phyloP scores from a whole-genome alignment of 768 basidiomycete genomes.

The Lanmaoa rubissima region DNA sequence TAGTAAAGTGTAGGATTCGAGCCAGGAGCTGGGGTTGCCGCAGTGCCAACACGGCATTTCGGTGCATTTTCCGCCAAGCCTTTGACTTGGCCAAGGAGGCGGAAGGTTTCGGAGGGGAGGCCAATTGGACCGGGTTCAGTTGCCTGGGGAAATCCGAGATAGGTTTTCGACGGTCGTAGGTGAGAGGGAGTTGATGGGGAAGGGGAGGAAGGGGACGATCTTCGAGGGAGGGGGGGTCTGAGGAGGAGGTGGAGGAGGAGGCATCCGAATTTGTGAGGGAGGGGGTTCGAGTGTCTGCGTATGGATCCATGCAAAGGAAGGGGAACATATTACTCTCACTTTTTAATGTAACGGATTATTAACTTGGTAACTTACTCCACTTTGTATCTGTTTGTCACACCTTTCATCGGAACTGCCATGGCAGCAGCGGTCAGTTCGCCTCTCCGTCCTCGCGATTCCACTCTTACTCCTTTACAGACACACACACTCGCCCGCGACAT shows the following conservation, averaged over 20 bases:
- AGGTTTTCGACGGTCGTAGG: neutral
- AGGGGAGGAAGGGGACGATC: constrained; percentile 23
- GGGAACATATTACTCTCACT: constrained; percentile 1
- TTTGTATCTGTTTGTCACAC: constrained; percentile 15
- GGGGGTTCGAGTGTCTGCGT: constrained; percentile 20
- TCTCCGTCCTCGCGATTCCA: too few species aligned
- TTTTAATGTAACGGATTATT: too few species aligned
- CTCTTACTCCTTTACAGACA: neutral
- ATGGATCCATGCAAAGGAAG: constrained; percentile 26
- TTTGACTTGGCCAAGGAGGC: constrained; percentile 12
- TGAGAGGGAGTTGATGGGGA: neutral
- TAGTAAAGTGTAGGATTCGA: constrained; percentile 29
- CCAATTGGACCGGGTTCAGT: neutral
- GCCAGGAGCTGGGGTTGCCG: constrained; percentile 36
- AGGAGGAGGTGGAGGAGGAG: constrained; percentile 18
- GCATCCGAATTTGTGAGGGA: constrained; percentile 30
- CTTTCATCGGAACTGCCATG: constrained; percentile 11
- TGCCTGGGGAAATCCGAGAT: neutral
- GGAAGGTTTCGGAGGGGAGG: constrained; percentile 2
- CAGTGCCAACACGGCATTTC: constrained; percentile 25
- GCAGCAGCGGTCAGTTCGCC: constrained; percentile 6
- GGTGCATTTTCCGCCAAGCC: constrained; percentile 31
- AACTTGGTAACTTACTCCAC: too few species aligned
- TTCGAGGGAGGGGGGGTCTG: constrained; percentile 15
- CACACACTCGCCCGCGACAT: constrained; percentile 63